A percentile compares a stretch with the other conserved stretches of the same genome.
These are phyloP conservation scores for Xylariaceae sp. DNA, from an alignment of 2,329 filamentous ascomycete species.

Conservation along the genomic window DNA sequence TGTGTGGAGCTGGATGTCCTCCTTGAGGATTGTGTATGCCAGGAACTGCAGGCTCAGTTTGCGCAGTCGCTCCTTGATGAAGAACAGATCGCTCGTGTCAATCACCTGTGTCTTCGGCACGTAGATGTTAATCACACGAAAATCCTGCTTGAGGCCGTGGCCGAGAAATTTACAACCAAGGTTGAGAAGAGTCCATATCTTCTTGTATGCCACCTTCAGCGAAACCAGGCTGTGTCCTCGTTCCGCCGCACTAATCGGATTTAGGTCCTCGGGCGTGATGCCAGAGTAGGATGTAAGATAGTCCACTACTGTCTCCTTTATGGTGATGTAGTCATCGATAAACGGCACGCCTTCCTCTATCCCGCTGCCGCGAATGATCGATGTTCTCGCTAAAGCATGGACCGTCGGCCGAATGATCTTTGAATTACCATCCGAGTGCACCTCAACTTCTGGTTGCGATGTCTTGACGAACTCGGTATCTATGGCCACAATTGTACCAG, in stretches of 20 bases:
- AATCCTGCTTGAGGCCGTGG: conserved; percentile 89
- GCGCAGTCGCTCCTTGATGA: conserved; percentile 71
- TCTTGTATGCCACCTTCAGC: conserved; percentile 92
- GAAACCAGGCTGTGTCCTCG: conserved; percentile 70
- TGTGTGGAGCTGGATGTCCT: conserved; percentile 86
- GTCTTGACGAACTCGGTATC: conserved; percentile 96
- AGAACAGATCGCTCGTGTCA: conserved; percentile 90
- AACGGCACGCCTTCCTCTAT: conserved; percentile 77
- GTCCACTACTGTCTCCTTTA: conserved; percentile 86
- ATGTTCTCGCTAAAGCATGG: conserved; percentile 87
- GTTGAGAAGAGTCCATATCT: conserved; percentile 93
- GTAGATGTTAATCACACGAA: conserved; percentile 96
- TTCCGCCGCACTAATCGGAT: conserved; percentile 59
- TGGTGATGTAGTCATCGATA: conserved; percentile 95
- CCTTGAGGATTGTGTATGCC: conserved; percentile 83
- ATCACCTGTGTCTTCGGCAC: conserved; percentile 86
- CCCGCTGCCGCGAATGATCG: conserved; percentile 76
- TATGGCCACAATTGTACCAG: conserved; percentile 74
- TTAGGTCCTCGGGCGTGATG: conserved; percentile 79
- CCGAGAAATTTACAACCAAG: conserved; percentile 90
- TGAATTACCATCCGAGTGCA: conserved; percentile 88
- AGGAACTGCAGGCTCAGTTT: conserved; percentile 87
- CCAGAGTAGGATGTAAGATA: conserved; percentile 93
- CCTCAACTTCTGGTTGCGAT: conserved; percentile 88
- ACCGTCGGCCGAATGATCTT: conserved; percentile 89